Evolutionary conservation across 2,329 filamentous ascomycete genomes (phyloP), one percentile per base, ranked within the genome.

Genomic region (Phoma sp.): DNA sequence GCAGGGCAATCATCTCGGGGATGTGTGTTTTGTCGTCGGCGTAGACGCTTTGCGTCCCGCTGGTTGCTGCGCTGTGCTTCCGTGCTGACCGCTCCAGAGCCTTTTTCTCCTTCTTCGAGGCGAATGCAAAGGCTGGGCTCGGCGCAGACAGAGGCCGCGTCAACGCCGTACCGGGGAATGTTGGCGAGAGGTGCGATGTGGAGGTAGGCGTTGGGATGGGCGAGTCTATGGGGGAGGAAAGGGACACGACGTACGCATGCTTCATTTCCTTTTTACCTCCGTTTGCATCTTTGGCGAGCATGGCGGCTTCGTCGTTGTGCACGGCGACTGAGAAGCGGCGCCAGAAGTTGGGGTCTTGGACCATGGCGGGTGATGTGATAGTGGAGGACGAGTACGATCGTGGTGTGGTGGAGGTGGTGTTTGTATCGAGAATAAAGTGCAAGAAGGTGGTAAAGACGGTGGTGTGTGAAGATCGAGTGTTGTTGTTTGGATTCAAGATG

Each of bases 341-440:
- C 84, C 84, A 87, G 74, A 86, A 87, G 42, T 76, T 78, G 20
- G 83, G 83, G 64, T 87, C 84, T 57, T 79, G 80, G 53, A 82
- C 77, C 38, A 76, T 77, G 81, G 83, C 83, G 43, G n/a, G 20
- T 36, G 40, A 21, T n/a, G 43, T 21, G 14, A 10, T 15, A 28
- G 34, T 52, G 9, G 40, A 10, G 5, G 25, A 14, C 15, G 18
- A 15, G 23, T 34, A 32, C 12, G 42, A 30, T 18, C 37, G 42
- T 23, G 30, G 10, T 37, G 15, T 5, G 47, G 21, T 23, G 42
- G 18, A n/a, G 23, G 15, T 25, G 36, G 5, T 36, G 47, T 11
- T 40, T 38, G 17, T 33, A 37, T 39, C 34, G 29, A 18, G 30
- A 11, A 25, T 25, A 4, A 23, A 17, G 12, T 12, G 12, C n/a